Percentiles rank a stretch among this genome's conserved stretches.
Conservation (phyloP, 192 early-diverging fungal genomes). For the Backusella liffmaniae region DNA sequence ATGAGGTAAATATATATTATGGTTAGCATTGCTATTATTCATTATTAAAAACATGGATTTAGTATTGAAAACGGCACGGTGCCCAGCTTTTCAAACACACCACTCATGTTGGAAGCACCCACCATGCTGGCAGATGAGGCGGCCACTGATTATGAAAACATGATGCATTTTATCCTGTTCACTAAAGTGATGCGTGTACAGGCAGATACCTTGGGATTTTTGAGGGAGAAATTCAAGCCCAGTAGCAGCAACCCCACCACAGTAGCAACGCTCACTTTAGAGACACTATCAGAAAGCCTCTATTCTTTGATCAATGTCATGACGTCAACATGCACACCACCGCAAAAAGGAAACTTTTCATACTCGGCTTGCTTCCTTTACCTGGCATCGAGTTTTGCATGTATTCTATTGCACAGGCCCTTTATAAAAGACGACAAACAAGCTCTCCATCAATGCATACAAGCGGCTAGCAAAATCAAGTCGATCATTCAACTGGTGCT, state of each 20-base stretch:
- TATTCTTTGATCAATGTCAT: neutral
- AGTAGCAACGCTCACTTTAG: neutral
- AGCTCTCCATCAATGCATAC: neutral
- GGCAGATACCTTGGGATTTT: neutral
- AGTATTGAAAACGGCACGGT: conserved; percentile 9
- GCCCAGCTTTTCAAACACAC: neutral
- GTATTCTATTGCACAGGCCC: conserved; percentile 4
- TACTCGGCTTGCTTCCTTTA: conserved; percentile 1
- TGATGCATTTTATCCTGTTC: conserved; percentile 9
- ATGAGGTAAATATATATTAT: conserved; percentile 6
- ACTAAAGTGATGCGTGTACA: neutral
- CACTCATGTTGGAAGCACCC: neutral
- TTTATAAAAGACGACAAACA: neutral
- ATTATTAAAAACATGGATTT: too few relatives aligned
- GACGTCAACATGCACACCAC: neutral
- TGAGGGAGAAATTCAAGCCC: neutral
- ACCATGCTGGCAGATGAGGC: neutral
- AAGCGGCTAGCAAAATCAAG: neutral
- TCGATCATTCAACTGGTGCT: neutral
- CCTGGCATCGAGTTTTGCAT: neutral
- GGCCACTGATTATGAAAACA: neutral
- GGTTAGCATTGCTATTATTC: too few relatives aligned
- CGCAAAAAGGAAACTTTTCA: neutral
- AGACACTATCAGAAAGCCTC: neutral
- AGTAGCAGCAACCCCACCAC: neutral